Evolutionary conservation across 345 rosid genomes (phyloP).

Genomic region (Heritiera fomes): DNA sequence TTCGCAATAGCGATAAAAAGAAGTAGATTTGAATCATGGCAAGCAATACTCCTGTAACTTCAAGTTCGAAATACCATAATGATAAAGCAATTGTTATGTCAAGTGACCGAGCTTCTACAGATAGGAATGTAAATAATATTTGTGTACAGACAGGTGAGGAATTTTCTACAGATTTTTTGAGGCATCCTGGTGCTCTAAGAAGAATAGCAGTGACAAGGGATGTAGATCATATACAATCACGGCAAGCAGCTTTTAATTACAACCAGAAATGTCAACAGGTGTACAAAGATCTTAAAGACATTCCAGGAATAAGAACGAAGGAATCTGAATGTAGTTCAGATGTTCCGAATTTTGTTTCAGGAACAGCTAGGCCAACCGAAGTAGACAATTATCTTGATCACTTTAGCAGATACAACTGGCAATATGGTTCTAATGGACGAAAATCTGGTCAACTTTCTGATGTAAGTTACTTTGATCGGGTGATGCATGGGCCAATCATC

Average conservation of each 20-base stretch:
- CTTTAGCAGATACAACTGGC: conserved; percentile 31
- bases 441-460: conserved; percentile 24
- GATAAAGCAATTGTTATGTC: conserved; percentile 27
- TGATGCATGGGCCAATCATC: conserved; percentile 14
- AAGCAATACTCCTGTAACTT: conserved; percentile 45
- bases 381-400: conserved; percentile 33
- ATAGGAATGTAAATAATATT: conserved; percentile 36
- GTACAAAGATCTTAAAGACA: conserved; percentile 43
- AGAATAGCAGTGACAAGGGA: conserved; percentile 30
- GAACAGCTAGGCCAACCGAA: conserved; percentile 28
- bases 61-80: conserved; percentile 33
- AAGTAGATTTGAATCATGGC: conserved; percentile 38
- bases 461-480: conserved; percentile 25
- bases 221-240: conserved; percentile 24
- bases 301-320: conserved; percentile 41
- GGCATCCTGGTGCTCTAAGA: conserved; percentile 47
- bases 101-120: conserved; percentile 17
- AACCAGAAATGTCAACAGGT: conserved; percentile 33
- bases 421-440: conserved; percentile 28
- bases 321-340: conserved; percentile 37
- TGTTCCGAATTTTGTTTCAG: conserved; percentile 38
- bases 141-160: conserved; percentile 84
- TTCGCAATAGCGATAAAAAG: conserved; percentile 9
- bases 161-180: conserved; percentile 62
- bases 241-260: conserved; percentile 25